A percentile compares a stretch with the other conserved stretches of the same genome.
These are phyloP conservation scores for Whalleya microplaca DNA, from an alignment of 2,329 filamentous ascomycete species.

Conservation along the genomic window DNA sequence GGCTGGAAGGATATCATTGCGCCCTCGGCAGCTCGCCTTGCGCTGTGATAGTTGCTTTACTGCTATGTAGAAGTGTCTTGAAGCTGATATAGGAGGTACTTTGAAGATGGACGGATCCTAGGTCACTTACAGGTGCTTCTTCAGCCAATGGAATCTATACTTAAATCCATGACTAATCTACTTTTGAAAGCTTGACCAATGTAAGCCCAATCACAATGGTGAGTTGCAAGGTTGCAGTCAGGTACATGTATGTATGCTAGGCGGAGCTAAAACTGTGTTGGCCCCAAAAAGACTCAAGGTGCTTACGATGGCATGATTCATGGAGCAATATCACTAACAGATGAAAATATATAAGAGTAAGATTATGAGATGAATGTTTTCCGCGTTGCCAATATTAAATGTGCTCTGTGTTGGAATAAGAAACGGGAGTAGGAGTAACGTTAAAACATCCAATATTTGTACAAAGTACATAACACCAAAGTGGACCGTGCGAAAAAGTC, in stretches of 20 bases:
- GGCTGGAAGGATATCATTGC: too few species aligned
- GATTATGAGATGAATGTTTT: not conserved
- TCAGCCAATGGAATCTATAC: too few species aligned
- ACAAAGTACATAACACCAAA: too few species aligned
- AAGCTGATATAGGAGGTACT: too few species aligned
- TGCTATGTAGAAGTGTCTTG: too few species aligned
- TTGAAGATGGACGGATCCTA: too few species aligned
- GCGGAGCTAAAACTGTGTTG: not conserved
- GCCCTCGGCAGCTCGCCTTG: too few species aligned
- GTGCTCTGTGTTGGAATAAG: not conserved
- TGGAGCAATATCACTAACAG: not conserved
- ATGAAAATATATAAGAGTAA: not conserved
- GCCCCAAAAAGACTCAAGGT: not conserved
- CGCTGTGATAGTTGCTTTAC: too few species aligned
- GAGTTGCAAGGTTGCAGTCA: constrained; percentile 6
- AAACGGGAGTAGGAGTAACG: not conserved
- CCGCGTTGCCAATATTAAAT: not conserved
- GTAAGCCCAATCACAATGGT: not conserved
- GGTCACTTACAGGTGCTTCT: too few species aligned
- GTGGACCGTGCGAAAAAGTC: constrained; percentile 23
- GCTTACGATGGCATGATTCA: not conserved
- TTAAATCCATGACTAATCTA: too few species aligned
- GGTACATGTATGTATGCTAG: constrained; percentile 12
- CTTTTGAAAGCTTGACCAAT: not conserved
- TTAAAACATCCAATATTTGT: too few species aligned